These are phyloP conservation scores for Heliamphora exappendiculata DNA, from an alignment of 148 eudicot genomes.

Conservation along the genomic window DNA sequence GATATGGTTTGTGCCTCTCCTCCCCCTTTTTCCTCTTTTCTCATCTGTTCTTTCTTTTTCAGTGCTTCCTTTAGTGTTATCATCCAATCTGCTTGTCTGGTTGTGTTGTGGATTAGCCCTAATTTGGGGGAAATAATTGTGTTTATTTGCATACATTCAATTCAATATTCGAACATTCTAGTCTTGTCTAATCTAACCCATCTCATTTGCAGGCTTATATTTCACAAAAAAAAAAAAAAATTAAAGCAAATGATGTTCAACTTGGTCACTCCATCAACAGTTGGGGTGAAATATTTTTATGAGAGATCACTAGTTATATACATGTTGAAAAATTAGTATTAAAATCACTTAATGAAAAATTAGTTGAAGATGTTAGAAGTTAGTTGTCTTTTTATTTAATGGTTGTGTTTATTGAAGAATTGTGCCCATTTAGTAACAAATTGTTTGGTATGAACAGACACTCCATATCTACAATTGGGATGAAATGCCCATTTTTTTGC, in stretches of 20 bases:
- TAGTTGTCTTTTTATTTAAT: too few species aligned
- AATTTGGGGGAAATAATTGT: neutral
- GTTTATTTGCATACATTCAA: neutral
- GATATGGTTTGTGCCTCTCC: constrained; percentile 43
- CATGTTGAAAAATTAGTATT: too few species aligned
- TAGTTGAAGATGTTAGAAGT: too few species aligned
- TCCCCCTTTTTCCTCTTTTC: neutral
- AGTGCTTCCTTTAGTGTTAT: neutral
- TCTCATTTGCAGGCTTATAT: neutral
- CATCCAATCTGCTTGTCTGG: neutral
- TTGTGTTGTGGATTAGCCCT: neutral
- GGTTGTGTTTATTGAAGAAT: too few species aligned
- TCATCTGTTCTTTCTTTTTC: neutral
- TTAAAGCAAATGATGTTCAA: neutral
- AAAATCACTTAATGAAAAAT: too few species aligned
- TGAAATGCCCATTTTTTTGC: neutral
- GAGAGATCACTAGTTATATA: too few species aligned
- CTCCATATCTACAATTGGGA: too few species aligned
- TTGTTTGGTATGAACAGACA: too few species aligned
- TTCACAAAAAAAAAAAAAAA: neutral
- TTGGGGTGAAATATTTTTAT: neutral
- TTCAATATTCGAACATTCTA: neutral
- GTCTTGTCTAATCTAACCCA: neutral
- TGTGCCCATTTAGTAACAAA: too few species aligned
- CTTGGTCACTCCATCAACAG: neutral